phyloP scores from a whole-genome alignment of 805 yeast genomes.

The Saturnispora besseyi region DNA sequence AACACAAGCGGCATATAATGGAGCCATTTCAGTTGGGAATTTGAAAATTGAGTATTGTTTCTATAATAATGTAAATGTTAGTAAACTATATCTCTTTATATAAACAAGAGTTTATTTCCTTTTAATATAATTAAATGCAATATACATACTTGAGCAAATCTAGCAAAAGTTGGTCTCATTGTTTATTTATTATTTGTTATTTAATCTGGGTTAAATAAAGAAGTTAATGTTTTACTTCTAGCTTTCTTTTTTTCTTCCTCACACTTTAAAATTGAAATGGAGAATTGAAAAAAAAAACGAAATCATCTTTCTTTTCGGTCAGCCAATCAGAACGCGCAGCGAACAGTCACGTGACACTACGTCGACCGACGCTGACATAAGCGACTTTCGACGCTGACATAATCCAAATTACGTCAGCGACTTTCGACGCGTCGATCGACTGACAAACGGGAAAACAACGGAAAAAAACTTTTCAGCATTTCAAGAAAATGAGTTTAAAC shows the following conservation, averaged over 20 bases:
- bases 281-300: too few species aligned
- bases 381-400: too few species aligned
- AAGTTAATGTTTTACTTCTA: background rate
- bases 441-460: too few species aligned
- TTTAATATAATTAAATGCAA: too few species aligned
- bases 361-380: background rate
- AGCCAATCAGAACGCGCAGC: background rate
- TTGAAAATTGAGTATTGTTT: conserved; percentile 18
- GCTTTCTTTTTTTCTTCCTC: background rate
- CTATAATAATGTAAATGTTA: background rate
- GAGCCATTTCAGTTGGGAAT: conserved; percentile 49
- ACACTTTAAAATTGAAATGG: too few species aligned
- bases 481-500: too few species aligned
- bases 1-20: conserved; percentile 48
- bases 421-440: too few species aligned
- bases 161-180: conserved; percentile 7
- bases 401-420: too few species aligned
- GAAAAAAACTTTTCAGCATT: too few species aligned
- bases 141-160: conserved; percentile 6
- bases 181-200: background rate
- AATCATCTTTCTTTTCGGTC: too few species aligned
- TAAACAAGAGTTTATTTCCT: too few species aligned
- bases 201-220: background rate
- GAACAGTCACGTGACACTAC: background rate
- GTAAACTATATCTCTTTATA: background rate